phyloP scores from a whole-genome alignment of 140 eudicot species.

The Cichorium intybus region DNA sequence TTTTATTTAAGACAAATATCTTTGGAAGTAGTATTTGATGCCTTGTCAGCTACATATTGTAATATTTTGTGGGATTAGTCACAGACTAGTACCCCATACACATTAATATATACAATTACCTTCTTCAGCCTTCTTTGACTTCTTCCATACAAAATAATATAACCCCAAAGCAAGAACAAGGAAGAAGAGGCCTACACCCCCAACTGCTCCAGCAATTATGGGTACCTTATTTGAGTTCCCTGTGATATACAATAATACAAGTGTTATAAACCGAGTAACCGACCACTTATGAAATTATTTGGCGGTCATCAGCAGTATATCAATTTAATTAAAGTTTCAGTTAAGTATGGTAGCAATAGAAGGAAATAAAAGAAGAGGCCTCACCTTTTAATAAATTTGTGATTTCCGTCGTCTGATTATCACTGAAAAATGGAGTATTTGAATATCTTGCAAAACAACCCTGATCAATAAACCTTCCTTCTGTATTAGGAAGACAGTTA shows the following conservation, averaged over 20 bases:
- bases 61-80: too few species aligned
- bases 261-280: too few species aligned
- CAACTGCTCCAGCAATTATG: constrained; percentile 4
- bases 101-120: background rate
- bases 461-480: background rate
- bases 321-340: too few species aligned
- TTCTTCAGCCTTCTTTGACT: background rate
- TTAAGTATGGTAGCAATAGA: too few species aligned
- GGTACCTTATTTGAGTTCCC: constrained; percentile 8
- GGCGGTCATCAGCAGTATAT: too few species aligned
- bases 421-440: background rate
- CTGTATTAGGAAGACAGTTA: constrained; percentile 1
- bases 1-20: too few species aligned
- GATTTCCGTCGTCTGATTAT: background rate
- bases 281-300: too few species aligned
- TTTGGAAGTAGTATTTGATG: too few species aligned
- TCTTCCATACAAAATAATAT: background rate
- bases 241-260: too few species aligned
- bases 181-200: background rate
- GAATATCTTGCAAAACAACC: constrained; percentile 12
- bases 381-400: constrained; percentile 1
- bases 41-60: too few species aligned
- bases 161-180: background rate
- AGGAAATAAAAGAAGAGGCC: too few species aligned
- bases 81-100: too few species aligned